Evolutionary conservation across 768 basidiomycete species (phyloP).

Genomic region (Hydnomerulius pinastri): DNA sequence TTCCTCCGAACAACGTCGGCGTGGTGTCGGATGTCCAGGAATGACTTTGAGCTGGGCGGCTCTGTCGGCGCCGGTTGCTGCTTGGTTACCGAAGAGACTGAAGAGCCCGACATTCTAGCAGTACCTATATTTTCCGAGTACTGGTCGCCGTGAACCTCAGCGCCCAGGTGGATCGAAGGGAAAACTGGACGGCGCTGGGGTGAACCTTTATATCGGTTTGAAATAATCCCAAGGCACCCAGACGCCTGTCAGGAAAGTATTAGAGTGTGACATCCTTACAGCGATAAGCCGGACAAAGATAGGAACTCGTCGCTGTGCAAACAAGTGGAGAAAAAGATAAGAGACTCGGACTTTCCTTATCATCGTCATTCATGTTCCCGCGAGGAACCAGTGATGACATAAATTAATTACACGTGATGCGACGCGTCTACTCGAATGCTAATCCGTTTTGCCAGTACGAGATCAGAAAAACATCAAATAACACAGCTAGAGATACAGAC

Average conservation of each 20-base stretch:
- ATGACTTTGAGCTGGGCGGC: constrained; percentile 10
- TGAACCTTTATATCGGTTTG: background rate
- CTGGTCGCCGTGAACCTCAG: background rate
- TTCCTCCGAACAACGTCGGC: constrained; percentile 29
- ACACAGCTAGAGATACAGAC: constrained; percentile 3
- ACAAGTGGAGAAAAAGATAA: too few relatives aligned
- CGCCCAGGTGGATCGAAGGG: background rate
- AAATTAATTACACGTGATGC: too few relatives aligned
- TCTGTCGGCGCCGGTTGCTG: constrained; percentile 18
- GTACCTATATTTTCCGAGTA: background rate
- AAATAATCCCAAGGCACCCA: background rate
- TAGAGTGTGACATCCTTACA: background rate
- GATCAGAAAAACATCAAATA: background rate
- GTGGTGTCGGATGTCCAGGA: constrained; percentile 8
- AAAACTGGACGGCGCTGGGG: background rate
- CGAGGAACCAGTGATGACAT: too few relatives aligned
- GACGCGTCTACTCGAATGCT: too few relatives aligned
- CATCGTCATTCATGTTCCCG: too few relatives aligned
- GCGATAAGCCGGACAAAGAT: background rate
- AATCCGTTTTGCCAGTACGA: too few relatives aligned
- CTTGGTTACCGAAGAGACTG: constrained; percentile 10
- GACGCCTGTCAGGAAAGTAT: background rate
- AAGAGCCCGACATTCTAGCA: constrained; percentile 14
- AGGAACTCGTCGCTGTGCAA: background rate
- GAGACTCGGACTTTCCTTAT: too few relatives aligned